These are phyloP conservation scores for Teratosphaeria zuluensis DNA, from an alignment of 2,329 filamentous ascomycete species.

Conservation along the genomic window DNA sequence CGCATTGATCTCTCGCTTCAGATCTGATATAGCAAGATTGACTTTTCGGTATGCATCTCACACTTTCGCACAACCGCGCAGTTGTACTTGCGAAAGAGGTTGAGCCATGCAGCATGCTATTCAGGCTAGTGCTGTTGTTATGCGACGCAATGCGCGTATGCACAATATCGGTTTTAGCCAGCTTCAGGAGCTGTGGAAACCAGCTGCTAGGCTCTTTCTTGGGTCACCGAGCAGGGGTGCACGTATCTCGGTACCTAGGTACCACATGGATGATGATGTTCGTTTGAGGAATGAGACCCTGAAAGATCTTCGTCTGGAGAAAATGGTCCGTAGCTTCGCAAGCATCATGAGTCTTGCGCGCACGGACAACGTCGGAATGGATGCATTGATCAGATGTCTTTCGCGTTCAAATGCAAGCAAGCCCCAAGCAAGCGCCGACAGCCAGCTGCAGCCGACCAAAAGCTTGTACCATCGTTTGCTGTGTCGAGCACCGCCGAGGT, in stretches of 20 bases:
- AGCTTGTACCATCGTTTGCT: background rate
- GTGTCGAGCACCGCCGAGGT: background rate
- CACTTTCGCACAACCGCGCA: background rate
- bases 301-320: background rate
- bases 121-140: background rate
- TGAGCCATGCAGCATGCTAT: background rate
- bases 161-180: background rate
- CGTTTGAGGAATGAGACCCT: background rate
- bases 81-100: background rate
- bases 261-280: background rate
- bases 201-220: background rate
- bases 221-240: background rate
- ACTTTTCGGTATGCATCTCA: background rate
- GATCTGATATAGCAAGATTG: background rate
- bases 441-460: background rate
- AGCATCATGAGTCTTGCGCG: background rate
- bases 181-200: background rate
- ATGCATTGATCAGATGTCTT: background rate
- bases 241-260: too few relatives aligned
- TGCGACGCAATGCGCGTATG: background rate
- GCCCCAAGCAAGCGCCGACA: background rate
- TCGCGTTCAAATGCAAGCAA: background rate
- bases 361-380: too few relatives aligned
- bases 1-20: background rate
- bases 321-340: background rate